phyloP scores from a whole-genome alignment of 768 basidiomycete genomes.

The Phaeotremella skinneri region DNA sequence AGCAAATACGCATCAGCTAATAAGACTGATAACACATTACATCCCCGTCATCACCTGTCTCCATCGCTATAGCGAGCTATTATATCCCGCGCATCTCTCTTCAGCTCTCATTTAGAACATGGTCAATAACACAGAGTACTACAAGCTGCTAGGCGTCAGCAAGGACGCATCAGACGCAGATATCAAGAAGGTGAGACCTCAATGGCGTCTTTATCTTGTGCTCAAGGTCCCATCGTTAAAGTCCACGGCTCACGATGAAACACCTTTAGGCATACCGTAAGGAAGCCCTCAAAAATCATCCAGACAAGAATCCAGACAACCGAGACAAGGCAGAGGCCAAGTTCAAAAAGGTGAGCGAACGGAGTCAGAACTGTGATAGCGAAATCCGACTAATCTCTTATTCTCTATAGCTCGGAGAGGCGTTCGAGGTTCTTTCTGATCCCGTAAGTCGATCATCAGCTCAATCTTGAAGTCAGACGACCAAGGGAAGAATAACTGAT shows the following conservation, averaged over 20 bases:
- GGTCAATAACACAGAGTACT: constrained; percentile 67
- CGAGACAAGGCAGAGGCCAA: constrained; percentile 81
- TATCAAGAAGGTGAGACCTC: constrained; percentile 67
- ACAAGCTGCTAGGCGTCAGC: constrained; percentile 72
- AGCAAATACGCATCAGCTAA: too few species aligned
- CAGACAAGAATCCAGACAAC: constrained; percentile 57
- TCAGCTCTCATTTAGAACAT: constrained; percentile 13
- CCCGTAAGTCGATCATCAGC: constrained; percentile 35
- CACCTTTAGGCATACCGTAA: constrained; percentile 66
- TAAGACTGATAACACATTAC: too few species aligned
- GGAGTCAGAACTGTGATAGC: constrained; percentile 7
- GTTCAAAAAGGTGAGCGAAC: constrained; percentile 76
- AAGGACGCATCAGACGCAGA: constrained; percentile 72
- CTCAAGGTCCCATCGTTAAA: not conserved
- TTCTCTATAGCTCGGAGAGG: constrained; percentile 74
- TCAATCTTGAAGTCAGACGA: not conserved
- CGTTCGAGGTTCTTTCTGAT: constrained; percentile 91
- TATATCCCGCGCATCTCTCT: not conserved
- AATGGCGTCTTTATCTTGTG: not conserved
- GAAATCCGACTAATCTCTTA: not conserved
- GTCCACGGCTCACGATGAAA: not conserved
- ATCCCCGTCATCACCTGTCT: too few species aligned
- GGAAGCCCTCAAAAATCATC: constrained; percentile 85
- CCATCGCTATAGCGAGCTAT: not conserved
- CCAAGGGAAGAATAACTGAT: not conserved